A percentile compares a stretch with the other conserved stretches of the same genome.
Evolutionary conservation across 495 filamentous ascomycete genomes (phyloP).

Genomic region (Clohesyomyces aquaticus): DNA sequence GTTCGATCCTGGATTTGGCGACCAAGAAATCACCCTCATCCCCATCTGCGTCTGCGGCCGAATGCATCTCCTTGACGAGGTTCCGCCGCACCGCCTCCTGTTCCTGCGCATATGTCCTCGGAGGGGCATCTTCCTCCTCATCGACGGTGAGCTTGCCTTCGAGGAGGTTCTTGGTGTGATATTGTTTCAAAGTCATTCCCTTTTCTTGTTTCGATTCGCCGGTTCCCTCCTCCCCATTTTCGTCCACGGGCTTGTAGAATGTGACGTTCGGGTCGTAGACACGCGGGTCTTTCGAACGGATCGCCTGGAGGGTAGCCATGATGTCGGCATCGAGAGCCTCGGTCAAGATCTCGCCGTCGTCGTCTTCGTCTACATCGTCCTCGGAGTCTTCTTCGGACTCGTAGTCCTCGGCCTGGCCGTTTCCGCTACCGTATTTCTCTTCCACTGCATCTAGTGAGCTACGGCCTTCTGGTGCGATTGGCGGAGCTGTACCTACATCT

Average conservation of each 20-base stretch:
- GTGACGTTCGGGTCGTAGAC: slow-evolving; percentile 78
- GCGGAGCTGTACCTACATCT: slow-evolving; percentile 60
- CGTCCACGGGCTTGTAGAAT: slow-evolving; percentile 73
- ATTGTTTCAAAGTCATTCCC: slow-evolving; percentile 84
- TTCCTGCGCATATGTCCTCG: slow-evolving; percentile 78
- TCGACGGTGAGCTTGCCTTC: slow-evolving; percentile 62
- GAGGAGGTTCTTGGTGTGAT: slow-evolving; percentile 84
- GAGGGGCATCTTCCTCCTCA: slow-evolving; percentile 57
- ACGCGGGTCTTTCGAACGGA: slow-evolving; percentile 83
- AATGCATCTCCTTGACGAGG: slow-evolving; percentile 80
- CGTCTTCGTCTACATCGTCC: slow-evolving; percentile 82
- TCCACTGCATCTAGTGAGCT: slow-evolving; percentile 63
- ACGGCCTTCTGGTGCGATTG: background rate
- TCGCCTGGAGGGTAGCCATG: slow-evolving; percentile 78
- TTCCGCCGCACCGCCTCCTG: slow-evolving; percentile 78
- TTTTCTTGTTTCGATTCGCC: slow-evolving; percentile 65
- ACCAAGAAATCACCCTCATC: slow-evolving; percentile 73
- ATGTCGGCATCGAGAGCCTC: slow-evolving; percentile 84
- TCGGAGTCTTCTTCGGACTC: slow-evolving; percentile 62
- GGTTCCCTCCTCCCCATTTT: slow-evolving; percentile 47
- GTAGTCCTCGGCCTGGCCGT: slow-evolving; percentile 49
- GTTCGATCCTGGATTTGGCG: slow-evolving; percentile 38
- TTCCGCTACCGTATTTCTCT: slow-evolving; percentile 73
- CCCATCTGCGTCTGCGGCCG: slow-evolving; percentile 57
- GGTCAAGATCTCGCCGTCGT: slow-evolving; percentile 81